phyloP scores from a whole-genome alignment of 371 early-diverging fungal genomes.

The Basidiobolus meristosporus region DNA sequence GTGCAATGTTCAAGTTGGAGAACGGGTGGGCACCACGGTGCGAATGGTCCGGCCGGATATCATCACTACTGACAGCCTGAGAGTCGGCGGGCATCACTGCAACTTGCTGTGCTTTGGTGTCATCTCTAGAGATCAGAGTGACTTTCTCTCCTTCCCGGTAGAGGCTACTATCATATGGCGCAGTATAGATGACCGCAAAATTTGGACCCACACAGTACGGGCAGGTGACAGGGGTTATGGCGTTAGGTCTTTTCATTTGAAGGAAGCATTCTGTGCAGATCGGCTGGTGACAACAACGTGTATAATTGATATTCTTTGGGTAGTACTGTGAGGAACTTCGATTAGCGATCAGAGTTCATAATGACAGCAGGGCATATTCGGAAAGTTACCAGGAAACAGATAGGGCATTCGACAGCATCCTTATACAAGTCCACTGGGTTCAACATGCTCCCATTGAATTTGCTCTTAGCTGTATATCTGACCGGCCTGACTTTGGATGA shows the following conservation, averaged over 20 bases:
- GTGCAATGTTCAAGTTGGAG: too few species aligned
- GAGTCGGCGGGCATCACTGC: too few species aligned
- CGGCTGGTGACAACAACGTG: constrained; percentile 83
- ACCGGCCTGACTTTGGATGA: constrained; percentile 5
- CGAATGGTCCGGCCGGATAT: too few species aligned
- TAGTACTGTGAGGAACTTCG: constrained; percentile 52
- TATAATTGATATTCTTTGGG: constrained; percentile 76
- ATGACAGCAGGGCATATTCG: not conserved
- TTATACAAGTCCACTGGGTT: constrained; percentile 19
- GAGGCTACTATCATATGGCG: too few species aligned
- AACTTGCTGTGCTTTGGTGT: too few species aligned
- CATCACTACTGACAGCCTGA: too few species aligned
- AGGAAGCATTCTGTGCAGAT: constrained; percentile 91
- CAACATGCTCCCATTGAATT: constrained; percentile 3
- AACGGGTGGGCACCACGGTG: too few species aligned
- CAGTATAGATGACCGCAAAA: constrained; percentile 60
- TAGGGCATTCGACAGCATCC: constrained; percentile 74
- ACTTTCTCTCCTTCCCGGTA: too few species aligned
- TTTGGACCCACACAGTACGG: constrained; percentile 77
- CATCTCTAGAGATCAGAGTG: too few species aligned
- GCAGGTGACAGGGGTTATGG: constrained; percentile 36
- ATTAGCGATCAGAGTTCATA: not conserved
- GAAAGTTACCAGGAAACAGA: constrained; percentile 64
- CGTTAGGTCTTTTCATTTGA: constrained; percentile 58
- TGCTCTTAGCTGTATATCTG: constrained; percentile 11